Conservation (phyloP, 169 alveolate species). For the Cryptosporidium felis region DNA sequence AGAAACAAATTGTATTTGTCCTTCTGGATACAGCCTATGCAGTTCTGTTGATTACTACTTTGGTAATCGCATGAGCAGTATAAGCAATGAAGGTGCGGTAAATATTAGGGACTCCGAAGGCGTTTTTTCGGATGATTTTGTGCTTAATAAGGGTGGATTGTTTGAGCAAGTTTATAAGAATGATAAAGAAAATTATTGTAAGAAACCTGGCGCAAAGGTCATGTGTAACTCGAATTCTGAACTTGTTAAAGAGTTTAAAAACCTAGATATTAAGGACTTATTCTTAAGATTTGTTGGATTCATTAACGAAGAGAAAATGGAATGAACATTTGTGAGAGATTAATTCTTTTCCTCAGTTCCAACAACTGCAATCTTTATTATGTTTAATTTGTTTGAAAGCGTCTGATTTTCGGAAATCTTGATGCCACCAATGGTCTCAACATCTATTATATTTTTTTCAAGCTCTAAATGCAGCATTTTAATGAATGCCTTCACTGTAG, state of each 20-base stretch:
- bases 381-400: slow-evolving; percentile 73
- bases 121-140: neutral
- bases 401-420: slow-evolving; percentile 76
- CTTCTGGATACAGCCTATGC: slow-evolving; percentile 16
- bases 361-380: slow-evolving; percentile 70
- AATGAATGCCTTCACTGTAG: slow-evolving; percentile 74
- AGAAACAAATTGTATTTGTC: slow-evolving; percentile 1
- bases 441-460: slow-evolving; percentile 72
- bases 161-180: slow-evolving; percentile 6
- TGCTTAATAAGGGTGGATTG: slow-evolving; percentile 1
- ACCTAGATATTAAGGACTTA: neutral
- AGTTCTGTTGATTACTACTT: slow-evolving; percentile 23
- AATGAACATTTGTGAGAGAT: neutral
- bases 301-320: neutral
- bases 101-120: slow-evolving; percentile 4
- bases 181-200: slow-evolving; percentile 1
- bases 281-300: neutral
- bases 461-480: slow-evolving; percentile 72
- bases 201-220: neutral
- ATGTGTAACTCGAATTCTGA: slow-evolving; percentile 28
- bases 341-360: neutral
- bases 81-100: neutral
- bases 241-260: neutral
- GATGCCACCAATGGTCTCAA: slow-evolving; percentile 79
- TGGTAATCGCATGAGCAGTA: slow-evolving; percentile 3